Conservation (phyloP, 225 moss, liverwort and hornwort species). For the Ulota crispa region DNA sequence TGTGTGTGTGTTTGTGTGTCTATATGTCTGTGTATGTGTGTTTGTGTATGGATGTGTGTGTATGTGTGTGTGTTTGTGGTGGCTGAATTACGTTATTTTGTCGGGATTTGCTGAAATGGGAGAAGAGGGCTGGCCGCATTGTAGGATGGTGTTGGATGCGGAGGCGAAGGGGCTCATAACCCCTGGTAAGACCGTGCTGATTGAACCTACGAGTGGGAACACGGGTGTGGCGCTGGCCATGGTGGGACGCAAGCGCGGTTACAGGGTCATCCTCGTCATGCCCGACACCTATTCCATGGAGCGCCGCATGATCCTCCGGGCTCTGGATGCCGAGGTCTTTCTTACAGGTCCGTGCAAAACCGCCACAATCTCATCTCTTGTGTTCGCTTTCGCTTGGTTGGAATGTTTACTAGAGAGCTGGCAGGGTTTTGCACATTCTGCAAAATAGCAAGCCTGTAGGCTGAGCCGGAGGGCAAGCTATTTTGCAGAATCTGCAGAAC, state of each 20-base stretch:
- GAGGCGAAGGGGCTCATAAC: constrained; percentile 78
- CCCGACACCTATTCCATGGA: constrained; percentile 70
- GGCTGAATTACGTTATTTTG: background rate
- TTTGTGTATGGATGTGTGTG: background rate
- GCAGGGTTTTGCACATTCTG: no score
- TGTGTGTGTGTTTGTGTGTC: background rate
- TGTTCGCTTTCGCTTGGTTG: background rate
- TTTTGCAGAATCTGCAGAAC: no score
- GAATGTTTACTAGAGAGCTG: no score
- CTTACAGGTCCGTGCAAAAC: constrained; percentile 51
- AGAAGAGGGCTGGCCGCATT: background rate
- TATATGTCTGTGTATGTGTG: background rate
- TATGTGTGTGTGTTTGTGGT: no score
- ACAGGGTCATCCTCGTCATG: constrained; percentile 77
- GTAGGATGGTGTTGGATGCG: constrained; percentile 80
- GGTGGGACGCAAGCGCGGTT: constrained; percentile 60
- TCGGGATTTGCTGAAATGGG: background rate
- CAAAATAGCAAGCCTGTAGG: no score
- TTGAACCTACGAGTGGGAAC: constrained; percentile 85
- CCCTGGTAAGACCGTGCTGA: constrained; percentile 66
- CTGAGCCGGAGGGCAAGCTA: no score
- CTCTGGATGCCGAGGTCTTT: constrained; percentile 64
- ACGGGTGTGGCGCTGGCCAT: constrained; percentile 76
- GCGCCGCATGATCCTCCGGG: constrained; percentile 74
- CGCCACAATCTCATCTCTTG: background rate